Conservation (phyloP, 352 stramenopile species). For the Phytopythium mirpurense region DNA sequence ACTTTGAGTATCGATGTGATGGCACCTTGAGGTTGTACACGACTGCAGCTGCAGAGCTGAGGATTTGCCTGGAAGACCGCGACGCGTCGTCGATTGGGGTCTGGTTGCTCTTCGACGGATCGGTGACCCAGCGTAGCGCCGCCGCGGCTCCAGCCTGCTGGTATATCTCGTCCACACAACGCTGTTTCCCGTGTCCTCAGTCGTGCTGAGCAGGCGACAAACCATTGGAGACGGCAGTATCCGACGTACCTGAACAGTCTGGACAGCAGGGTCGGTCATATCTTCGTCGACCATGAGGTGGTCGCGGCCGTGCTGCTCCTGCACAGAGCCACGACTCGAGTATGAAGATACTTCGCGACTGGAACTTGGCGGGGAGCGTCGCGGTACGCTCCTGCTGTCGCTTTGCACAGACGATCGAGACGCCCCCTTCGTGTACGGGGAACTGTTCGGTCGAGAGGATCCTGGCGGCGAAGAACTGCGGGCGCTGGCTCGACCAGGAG, state of each 20-base stretch:
- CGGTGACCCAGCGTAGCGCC: conserved; percentile 15
- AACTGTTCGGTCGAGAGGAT: not conserved
- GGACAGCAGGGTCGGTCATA: not conserved
- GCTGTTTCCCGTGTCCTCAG: too few relatives aligned
- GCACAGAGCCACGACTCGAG: not conserved
- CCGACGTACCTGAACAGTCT: not conserved
- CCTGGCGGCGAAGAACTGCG: not conserved
- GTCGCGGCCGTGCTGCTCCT: not conserved
- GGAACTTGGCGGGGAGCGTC: not conserved
- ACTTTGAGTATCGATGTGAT: not conserved
- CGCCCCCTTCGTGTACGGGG: not conserved
- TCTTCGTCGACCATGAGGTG: not conserved
- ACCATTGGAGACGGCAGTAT: not conserved
- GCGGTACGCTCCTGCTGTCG: not conserved
- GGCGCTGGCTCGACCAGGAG: not conserved
- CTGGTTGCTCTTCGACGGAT: conserved; percentile 19
- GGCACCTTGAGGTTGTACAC: conserved; percentile 47
- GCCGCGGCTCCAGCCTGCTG: conserved; percentile 26
- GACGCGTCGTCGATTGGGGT: conserved; percentile 9
- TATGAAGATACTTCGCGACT: not conserved
- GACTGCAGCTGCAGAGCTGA: conserved; percentile 34
- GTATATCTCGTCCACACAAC: conserved; percentile 42
- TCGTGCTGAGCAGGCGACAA: too few relatives aligned
- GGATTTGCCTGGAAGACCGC: conserved; percentile 21
- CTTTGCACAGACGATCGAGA: not conserved